These are phyloP conservation scores for Colletotrichum abscissum DNA, from an alignment of 2,329 filamentous ascomycete genomes.

Conservation along the genomic window DNA sequence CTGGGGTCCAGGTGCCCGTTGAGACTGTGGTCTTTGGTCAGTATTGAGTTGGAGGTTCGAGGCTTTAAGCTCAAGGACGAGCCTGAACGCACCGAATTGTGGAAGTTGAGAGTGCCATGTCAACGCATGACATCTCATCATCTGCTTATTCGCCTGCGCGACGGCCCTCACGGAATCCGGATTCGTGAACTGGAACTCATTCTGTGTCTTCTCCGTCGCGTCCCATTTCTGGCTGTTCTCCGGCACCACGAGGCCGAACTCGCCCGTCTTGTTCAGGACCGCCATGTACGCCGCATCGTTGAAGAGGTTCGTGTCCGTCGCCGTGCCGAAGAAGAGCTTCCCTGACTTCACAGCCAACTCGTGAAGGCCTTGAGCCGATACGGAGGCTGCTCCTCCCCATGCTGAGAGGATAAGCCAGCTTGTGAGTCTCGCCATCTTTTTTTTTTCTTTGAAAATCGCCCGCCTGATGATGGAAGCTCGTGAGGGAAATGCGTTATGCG, in stretches of 20 bases:
- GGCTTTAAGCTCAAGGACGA: conserved; percentile 48
- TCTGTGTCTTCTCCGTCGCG: conserved; percentile 66
- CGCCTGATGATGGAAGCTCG: background rate
- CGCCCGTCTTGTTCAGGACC: conserved; percentile 62
- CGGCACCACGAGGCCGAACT: conserved; percentile 72
- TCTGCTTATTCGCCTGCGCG: conserved; percentile 52
- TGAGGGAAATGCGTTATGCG: background rate
- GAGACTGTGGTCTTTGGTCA: conserved; percentile 64
- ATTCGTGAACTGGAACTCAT: conserved; percentile 68
- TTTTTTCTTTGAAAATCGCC: too few species aligned
- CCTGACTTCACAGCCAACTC: conserved; percentile 62
- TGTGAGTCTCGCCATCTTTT: background rate
- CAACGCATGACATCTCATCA: conserved; percentile 72
- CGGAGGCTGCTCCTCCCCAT: background rate
- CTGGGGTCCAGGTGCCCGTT: conserved; percentile 69
- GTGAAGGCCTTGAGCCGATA: conserved; percentile 52
- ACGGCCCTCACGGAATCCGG: conserved; percentile 61
- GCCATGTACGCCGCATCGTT: conserved; percentile 62
- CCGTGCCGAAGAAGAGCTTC: conserved; percentile 70
- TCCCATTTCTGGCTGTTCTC: conserved; percentile 72
- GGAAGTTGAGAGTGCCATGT: conserved; percentile 73
- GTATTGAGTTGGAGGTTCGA: conserved; percentile 66
- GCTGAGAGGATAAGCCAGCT: background rate
- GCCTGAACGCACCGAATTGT: conserved; percentile 45
- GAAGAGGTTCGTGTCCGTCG: conserved; percentile 64